Base-by-base conservation (phyloP, 306 rosid genomes). In the Notholithocarpus densiflorus region DNA sequence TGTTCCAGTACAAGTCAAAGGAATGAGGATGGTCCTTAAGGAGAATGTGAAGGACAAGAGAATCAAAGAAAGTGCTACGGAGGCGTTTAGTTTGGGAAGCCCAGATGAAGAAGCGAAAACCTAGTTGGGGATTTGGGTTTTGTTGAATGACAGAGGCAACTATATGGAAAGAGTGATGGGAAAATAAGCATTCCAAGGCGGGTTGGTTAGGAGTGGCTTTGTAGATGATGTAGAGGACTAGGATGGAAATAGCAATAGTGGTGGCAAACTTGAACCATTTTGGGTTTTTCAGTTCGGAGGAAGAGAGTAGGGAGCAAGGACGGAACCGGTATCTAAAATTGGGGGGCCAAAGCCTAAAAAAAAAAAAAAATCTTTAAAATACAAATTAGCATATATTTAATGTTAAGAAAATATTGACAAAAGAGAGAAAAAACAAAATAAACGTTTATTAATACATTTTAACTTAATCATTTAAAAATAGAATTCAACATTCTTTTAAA, bases 21-120 rank as follows among this genome's bases (percentile, higher is more conserved):
- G 81, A 86, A 7, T 65, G 48, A 40, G 48, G 48, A 29, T 79
- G 65, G 56, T 86, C 86, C 70, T 24, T 61, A 23, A 68, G 29
- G 62, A 92, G 81, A 82, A 64, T 68, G 21, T 69, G 68, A 20
- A 82, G 15, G 21, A 89, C 84, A 75, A 80, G 59, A 51, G 62
- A 10, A 68, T 55, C 76, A 2, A 73, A 80, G 20, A 73, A 56
- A 19, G 9, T 2, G 77, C 75, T 15, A 26, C 55, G 32, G 1
- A 89, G 75, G 2, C 12, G 17, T 40, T 64, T 79, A 54, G 77
- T 82, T 72, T 74, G 85, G 82, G 86, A 53, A 3, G 97, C 89
- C 94, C 90, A 94, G 23, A 94, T 84, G 85, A 89, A 94, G 78
- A 94, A 80, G 43, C 91, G 92, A 40, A 86, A 83, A 48, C 77